Conservation (phyloP, 306 rosid species). For the Ceratonia siliqua region DNA sequence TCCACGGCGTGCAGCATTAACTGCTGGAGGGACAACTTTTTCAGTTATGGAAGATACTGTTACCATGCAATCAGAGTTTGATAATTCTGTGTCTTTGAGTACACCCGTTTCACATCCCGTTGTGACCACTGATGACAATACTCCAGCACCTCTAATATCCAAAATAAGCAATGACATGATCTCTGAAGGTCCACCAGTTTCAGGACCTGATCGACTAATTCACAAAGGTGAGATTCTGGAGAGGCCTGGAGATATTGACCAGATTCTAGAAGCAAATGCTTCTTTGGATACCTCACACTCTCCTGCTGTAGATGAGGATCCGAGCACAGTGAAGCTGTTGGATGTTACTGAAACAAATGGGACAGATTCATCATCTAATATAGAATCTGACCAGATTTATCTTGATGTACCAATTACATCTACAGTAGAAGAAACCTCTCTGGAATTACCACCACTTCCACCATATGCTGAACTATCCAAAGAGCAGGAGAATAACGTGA, state of each 20-base stretch:
- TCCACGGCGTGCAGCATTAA: conserved; percentile 67
- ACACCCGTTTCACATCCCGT: conserved; percentile 54
- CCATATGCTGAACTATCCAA: conserved; percentile 62
- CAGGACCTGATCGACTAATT: conserved; percentile 41
- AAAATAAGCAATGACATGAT: conserved; percentile 53
- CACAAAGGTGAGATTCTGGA: conserved; percentile 55
- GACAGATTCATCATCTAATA: conserved; percentile 50
- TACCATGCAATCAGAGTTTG: conserved; percentile 53
- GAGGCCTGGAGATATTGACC: conserved; percentile 49
- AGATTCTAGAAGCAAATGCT: conserved; percentile 34
- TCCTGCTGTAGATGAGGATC: conserved; percentile 54
- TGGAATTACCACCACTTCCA: conserved; percentile 77
- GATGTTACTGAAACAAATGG: conserved; percentile 50
- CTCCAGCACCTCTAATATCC: conserved; percentile 42
- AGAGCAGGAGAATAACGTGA: conserved; percentile 66
- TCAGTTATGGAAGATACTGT: conserved; percentile 54
- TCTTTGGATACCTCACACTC: conserved; percentile 53
- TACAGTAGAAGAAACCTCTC: conserved; percentile 73
- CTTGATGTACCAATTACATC: conserved; percentile 51
- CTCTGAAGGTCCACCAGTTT: conserved; percentile 48
- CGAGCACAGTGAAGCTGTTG: conserved; percentile 36
- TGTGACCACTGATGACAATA: conserved; percentile 42
- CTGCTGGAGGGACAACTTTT: conserved; percentile 49
- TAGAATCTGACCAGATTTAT: conserved; percentile 67
- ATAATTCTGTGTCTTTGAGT: conserved; percentile 50